Percentiles rank a stretch among this genome's conserved stretches.
Conservation (phyloP, 257 asterid genomes). For the Solanum gracilifrons region DNA sequence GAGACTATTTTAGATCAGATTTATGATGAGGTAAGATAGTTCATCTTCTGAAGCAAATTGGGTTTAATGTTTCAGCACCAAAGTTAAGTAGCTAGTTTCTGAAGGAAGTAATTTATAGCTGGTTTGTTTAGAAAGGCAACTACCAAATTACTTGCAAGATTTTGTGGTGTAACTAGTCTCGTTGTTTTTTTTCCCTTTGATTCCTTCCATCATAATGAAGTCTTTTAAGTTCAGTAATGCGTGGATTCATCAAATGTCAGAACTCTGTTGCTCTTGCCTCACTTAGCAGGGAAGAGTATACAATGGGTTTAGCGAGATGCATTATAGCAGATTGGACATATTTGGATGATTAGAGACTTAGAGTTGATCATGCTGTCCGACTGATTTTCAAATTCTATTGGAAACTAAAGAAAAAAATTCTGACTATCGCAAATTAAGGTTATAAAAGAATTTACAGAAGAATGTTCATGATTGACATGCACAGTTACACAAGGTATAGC, state of each 20-base stretch:
- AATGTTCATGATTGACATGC: background rate
- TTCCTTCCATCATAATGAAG: background rate
- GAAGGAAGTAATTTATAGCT: background rate
- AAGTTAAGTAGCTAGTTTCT: background rate
- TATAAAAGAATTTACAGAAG: background rate
- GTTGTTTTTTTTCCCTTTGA: background rate
- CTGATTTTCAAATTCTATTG: background rate
- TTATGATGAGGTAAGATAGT: constrained; percentile 45
- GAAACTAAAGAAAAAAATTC: background rate
- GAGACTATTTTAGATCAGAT: constrained; percentile 49
- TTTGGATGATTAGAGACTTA: background rate
- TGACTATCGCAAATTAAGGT: background rate
- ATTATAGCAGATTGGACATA: background rate
- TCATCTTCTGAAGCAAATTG: background rate
- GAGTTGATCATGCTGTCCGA: background rate
- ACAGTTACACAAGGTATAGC: background rate
- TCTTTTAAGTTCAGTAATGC: background rate
- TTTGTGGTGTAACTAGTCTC: background rate
- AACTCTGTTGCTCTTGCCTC: background rate
- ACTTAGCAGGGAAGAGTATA: background rate
- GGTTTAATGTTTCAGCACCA: background rate
- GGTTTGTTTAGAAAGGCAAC: background rate
- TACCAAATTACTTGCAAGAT: background rate
- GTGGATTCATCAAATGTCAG: background rate
- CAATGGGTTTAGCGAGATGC: background rate